phyloP scores from a whole-genome alignment of 306 rosid species.

The Rubus parviflorus region DNA sequence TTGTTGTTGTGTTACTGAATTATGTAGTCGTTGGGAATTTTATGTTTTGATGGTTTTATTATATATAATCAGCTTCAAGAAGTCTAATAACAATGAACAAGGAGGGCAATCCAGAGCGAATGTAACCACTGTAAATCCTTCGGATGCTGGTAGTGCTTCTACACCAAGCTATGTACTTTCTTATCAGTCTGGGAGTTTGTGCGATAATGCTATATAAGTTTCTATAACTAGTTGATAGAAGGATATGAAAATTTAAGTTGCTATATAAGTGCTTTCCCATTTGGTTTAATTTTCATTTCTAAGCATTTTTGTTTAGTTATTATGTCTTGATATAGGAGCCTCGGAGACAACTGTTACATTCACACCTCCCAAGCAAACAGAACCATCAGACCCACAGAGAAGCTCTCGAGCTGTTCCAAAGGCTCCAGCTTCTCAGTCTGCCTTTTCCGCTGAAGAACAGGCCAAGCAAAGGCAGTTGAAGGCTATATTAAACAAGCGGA shows the following conservation, averaged over 20 bases:
- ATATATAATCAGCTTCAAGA: slow-evolving; percentile 56
- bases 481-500: slow-evolving; percentile 83
- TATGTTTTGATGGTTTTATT: neutral
- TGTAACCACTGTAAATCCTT: slow-evolving; percentile 48
- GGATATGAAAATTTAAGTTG: too few species aligned
- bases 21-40: neutral
- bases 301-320: neutral
- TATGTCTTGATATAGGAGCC: slow-evolving; percentile 39
- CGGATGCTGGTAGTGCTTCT: slow-evolving; percentile 50
- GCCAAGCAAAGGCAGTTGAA: slow-evolving; percentile 91
- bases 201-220: neutral
- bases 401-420: slow-evolving; percentile 58
- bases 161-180: neutral
- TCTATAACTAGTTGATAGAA: neutral
- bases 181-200: neutral
- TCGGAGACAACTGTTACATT: slow-evolving; percentile 45
- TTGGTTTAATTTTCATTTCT: slow-evolving; percentile 23
- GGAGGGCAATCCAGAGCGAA: slow-evolving; percentile 80
- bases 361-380: slow-evolving; percentile 58
- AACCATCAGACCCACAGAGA: slow-evolving; percentile 52
- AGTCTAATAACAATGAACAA: slow-evolving; percentile 71
- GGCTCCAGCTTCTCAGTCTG: slow-evolving; percentile 63
- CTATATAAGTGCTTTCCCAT: neutral
- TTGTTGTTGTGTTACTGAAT: neutral
- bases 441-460: slow-evolving; percentile 65